Conservation (phyloP, 2,329 filamentous ascomycete genomes). For the Coniosporium tulheliwenetii region DNA sequence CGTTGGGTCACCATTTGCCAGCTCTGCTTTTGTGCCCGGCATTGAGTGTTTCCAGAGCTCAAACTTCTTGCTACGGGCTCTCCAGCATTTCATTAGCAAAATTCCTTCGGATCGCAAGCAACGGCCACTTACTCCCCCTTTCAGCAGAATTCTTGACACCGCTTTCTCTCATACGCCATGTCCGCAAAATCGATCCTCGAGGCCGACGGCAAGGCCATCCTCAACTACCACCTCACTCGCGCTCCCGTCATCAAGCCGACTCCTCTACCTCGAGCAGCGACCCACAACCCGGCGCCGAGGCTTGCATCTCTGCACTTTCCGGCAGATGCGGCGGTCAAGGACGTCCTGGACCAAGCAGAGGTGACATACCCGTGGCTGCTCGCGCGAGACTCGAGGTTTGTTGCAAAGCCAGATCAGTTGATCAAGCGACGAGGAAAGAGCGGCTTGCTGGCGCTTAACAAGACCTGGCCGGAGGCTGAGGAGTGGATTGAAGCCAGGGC, state of each 20-base stretch:
- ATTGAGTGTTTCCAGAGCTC: too few species aligned
- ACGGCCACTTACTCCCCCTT: too few species aligned
- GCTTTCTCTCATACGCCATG: conserved; percentile 37
- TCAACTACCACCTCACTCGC: conserved; percentile 99
- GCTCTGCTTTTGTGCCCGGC: too few species aligned
- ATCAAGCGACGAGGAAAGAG: conserved; percentile 99
- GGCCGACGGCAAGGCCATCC: conserved; percentile 99
- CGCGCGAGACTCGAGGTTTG: conserved; percentile 70
- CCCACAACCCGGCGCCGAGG: conserved; percentile 84
- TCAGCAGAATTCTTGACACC: too few species aligned
- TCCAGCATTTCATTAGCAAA: too few species aligned
- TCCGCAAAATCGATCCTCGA: conserved; percentile 95
- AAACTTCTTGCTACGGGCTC: too few species aligned
- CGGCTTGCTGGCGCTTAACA: conserved; percentile 89
- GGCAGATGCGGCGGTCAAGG: conserved; percentile 67
- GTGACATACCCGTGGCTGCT: conserved; percentile 94
- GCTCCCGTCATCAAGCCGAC: conserved; percentile 96
- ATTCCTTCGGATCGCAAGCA: too few species aligned
- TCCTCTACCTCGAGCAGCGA: conserved; percentile 67
- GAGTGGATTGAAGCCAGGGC: conserved; percentile 89
- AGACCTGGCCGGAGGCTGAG: conserved; percentile 86
- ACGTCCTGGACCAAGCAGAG: conserved; percentile 89
- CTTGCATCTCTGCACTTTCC: conserved; percentile 88
- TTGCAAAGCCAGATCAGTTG: conserved; percentile 98
- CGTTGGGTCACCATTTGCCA: too few species aligned